These are phyloP conservation scores for Cordia subcordata DNA, from an alignment of 257 asterid species.

Conservation along the genomic window DNA sequence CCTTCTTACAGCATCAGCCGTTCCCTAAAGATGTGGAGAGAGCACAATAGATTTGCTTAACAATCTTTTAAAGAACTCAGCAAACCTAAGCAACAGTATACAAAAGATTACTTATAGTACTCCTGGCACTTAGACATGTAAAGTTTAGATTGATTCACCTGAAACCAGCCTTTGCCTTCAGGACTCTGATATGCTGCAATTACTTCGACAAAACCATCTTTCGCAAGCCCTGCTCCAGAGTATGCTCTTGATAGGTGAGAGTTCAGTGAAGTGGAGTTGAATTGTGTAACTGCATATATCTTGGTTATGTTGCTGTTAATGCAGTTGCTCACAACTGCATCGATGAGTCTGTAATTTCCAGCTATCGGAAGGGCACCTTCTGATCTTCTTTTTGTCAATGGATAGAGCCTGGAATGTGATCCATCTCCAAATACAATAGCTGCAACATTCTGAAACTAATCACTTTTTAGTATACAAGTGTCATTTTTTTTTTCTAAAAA, in stretches of 20 bases:
- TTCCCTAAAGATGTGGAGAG: conserved; percentile 45
- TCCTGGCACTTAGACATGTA: not conserved
- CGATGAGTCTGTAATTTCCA: conserved; percentile 72
- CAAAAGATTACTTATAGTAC: not conserved
- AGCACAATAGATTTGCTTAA: not conserved
- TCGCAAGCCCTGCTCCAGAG: conserved; percentile 45
- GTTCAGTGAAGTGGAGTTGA: conserved; percentile 81
- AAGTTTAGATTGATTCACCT: conserved; percentile 32
- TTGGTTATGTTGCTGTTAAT: conserved; percentile 76
- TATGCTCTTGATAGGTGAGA: conserved; percentile 87
- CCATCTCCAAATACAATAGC: conserved; percentile 91
- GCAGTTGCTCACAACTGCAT: conserved; percentile 88
- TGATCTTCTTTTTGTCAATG: conserved; percentile 72
- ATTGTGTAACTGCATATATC: conserved; percentile 82
- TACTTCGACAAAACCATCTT: conserved; percentile 73
- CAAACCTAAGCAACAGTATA: not conserved
- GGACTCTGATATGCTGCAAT: conserved; percentile 82
- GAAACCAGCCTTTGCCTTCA: conserved; percentile 73
- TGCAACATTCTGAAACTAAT: conserved; percentile 69
- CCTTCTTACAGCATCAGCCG: conserved; percentile 82
- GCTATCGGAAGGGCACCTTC: conserved; percentile 88
- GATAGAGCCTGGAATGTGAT: conserved; percentile 61
- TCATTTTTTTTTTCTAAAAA: too few relatives aligned
- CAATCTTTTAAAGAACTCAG: not conserved
- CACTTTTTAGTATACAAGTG: not conserved